These are phyloP conservation scores for Colletotrichum magnum DNA, from an alignment of 2,329 filamentous ascomycete genomes.

Conservation along the genomic window DNA sequence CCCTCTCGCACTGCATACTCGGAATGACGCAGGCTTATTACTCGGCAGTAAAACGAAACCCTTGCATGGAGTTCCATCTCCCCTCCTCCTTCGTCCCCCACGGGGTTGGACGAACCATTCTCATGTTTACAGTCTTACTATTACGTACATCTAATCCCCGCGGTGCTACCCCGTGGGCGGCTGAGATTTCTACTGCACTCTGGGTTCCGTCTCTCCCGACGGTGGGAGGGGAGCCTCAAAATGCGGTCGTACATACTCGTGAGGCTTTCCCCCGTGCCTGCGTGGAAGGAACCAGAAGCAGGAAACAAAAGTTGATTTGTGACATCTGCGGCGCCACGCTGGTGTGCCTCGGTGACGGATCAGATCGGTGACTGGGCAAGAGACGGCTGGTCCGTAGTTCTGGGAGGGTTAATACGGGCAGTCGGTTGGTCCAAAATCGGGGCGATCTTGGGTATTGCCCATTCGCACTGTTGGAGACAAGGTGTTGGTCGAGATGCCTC, in stretches of 20 bases:
- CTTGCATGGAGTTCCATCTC: not conserved
- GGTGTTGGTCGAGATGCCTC: too few species aligned
- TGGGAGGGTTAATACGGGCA: not conserved
- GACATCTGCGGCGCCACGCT: not conserved
- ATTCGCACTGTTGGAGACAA: too few species aligned
- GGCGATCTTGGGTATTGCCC: too few species aligned
- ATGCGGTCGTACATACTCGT: not conserved
- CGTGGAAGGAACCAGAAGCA: not conserved
- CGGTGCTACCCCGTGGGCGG: not conserved
- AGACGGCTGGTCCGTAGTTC: slow-evolving; percentile 13
- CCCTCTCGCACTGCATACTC: slow-evolving; percentile 10
- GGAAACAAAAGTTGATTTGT: not conserved
- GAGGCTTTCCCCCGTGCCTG: not conserved
- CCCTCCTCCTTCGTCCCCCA: too few species aligned
- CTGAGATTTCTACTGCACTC: not conserved
- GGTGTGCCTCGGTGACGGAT: not conserved
- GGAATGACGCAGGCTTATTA: slow-evolving; percentile 25
- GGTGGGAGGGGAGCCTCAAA: not conserved
- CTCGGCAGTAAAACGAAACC: slow-evolving; percentile 6
- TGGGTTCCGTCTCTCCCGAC: too few species aligned
- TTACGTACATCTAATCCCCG: not conserved
- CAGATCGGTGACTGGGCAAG: not conserved
- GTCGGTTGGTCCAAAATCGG: not conserved
- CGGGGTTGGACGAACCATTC: not conserved
- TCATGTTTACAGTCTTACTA: not conserved